Evolutionary conservation across 768 basidiomycete species (phyloP).

Genomic region (Infundibulicybe gibba): DNA sequence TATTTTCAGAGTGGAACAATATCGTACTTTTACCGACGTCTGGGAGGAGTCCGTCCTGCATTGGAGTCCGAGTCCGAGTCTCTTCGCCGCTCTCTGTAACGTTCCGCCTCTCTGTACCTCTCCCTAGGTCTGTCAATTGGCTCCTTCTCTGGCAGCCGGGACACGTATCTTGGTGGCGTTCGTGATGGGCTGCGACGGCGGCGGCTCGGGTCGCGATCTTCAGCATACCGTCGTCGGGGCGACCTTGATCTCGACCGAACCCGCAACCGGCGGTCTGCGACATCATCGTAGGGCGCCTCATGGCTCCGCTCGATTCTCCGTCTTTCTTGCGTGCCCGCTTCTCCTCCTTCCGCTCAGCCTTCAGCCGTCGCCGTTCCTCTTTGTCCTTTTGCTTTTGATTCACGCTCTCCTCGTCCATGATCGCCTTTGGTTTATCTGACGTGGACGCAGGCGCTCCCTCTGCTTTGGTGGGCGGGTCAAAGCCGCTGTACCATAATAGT

Average conservation of each 20-base stretch:
- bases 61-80: no score
- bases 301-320: slow-evolving; percentile 32
- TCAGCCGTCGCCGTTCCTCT: slow-evolving; percentile 49
- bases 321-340: slow-evolving; percentile 52
- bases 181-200: slow-evolving; percentile 27
- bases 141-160: no score
- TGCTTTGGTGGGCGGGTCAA: slow-evolving; percentile 53
- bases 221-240: slow-evolving; percentile 11
- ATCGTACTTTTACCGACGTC: no score
- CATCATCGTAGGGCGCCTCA: slow-evolving; percentile 18
- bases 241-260: slow-evolving; percentile 31
- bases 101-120: no score
- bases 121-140: no score
- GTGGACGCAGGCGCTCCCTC: slow-evolving; percentile 6
- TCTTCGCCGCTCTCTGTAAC: no score
- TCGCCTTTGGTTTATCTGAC: slow-evolving; percentile 10
- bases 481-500: slow-evolving; percentile 48
- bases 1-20: no score
- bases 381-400: slow-evolving; percentile 20
- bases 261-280: slow-evolving; percentile 16
- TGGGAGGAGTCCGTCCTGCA: no score
- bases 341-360: slow-evolving; percentile 56
- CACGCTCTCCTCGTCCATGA: slow-evolving; percentile 22
- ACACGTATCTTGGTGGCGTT: slow-evolving; percentile 8
- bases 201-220: slow-evolving; percentile 14